Conservation (phyloP, 441 rosid genomes). For the Adansonia rubrostipa region DNA sequence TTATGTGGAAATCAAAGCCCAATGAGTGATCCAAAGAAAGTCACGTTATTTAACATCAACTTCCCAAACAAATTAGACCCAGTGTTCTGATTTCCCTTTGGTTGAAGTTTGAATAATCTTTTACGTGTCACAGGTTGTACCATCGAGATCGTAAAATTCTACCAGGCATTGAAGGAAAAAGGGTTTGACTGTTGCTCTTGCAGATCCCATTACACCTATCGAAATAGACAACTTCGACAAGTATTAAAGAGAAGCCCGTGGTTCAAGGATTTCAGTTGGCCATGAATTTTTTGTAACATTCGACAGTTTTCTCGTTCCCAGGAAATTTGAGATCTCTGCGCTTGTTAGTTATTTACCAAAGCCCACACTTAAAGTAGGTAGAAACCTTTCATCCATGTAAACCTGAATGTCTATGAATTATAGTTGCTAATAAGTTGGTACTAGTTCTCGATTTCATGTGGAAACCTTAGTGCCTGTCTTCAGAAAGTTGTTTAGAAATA, state of each 20-base stretch:
- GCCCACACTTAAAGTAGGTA: not conserved
- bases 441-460: too few species aligned
- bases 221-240: constrained; percentile 71
- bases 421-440: not conserved
- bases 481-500: not conserved
- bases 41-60: too few species aligned
- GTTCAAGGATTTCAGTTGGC: not conserved
- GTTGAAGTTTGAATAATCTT: not conserved
- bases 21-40: not conserved
- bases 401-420: not conserved
- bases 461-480: not conserved
- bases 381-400: not conserved
- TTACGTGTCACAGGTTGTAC: constrained; percentile 60
- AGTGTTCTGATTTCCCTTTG: not conserved
- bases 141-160: constrained; percentile 76
- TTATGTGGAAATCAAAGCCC: not conserved
- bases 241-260: constrained; percentile 1
- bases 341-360: not conserved
- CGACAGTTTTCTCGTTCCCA: not conserved
- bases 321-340: not conserved
- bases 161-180: constrained; percentile 60
- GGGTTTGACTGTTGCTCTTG: constrained; percentile 85
- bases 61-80: not conserved
- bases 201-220: constrained; percentile 69
- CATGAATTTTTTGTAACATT: not conserved